phyloP scores from a whole-genome alignment of 2,329 filamentous ascomycete genomes.

The Calonectria pauciramosa region DNA sequence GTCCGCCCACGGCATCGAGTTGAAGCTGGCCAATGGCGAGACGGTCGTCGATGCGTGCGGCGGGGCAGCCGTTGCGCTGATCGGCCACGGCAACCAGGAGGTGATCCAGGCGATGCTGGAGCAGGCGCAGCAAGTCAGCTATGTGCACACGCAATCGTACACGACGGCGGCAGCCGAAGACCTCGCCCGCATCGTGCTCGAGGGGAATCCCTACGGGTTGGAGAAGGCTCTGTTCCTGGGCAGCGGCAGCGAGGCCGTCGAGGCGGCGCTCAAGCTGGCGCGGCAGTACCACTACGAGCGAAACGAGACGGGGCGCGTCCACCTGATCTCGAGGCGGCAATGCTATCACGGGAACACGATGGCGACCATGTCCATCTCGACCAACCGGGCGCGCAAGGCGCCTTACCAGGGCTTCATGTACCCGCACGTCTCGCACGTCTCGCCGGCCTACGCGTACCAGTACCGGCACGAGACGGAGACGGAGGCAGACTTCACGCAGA shows the following conservation, averaged over 20 bases:
- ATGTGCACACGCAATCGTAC: slow-evolving; percentile 41
- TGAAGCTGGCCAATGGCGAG: slow-evolving; percentile 58
- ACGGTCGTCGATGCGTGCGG: slow-evolving; percentile 77
- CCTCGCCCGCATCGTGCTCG: slow-evolving; percentile 35
- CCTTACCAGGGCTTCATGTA: slow-evolving; percentile 33
- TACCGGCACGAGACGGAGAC: slow-evolving; percentile 17
- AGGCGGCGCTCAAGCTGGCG: slow-evolving; percentile 62
- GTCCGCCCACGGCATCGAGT: slow-evolving; percentile 54
- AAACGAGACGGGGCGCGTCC: slow-evolving; percentile 41
- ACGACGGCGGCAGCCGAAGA: slow-evolving; percentile 39
- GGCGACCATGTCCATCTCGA: slow-evolving; percentile 56
- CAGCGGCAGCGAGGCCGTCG: slow-evolving; percentile 54
- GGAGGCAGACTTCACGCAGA: slow-evolving; percentile 21
- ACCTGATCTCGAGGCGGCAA: slow-evolving; percentile 56
- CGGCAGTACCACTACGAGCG: slow-evolving; percentile 61
- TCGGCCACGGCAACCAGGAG: slow-evolving; percentile 71
- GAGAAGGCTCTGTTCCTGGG: slow-evolving; percentile 44
- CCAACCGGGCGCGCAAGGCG: slow-evolving; percentile 24
- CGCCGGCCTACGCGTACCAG: slow-evolving; percentile 29
- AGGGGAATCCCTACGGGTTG: slow-evolving; percentile 33
- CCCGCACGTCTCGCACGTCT: slow-evolving; percentile 39
- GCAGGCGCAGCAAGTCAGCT: slow-evolving; percentile 60
- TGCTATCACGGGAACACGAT: slow-evolving; percentile 64
- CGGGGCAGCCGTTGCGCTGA: slow-evolving; percentile 74
- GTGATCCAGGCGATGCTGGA: slow-evolving; percentile 68